Percentiles rank a stretch among this genome's conserved stretches.
Conservation (phyloP, 2,329 filamentous ascomycete genomes). For the Colletotrichum incanum region DNA sequence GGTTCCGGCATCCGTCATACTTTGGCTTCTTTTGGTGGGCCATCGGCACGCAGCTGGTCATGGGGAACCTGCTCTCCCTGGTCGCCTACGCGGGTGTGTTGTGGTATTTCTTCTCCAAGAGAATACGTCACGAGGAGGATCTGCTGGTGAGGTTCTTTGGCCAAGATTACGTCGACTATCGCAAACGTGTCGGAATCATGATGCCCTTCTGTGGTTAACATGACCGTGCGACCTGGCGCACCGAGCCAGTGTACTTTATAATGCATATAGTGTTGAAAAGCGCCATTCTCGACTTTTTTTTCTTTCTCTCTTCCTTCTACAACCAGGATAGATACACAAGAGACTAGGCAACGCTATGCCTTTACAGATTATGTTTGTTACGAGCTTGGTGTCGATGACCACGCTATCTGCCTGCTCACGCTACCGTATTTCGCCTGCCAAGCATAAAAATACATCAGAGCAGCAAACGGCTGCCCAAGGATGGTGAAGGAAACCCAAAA, state of each 20-base stretch:
- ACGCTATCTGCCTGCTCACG: slow-evolving; percentile 67
- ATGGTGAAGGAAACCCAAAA: slow-evolving; percentile 98
- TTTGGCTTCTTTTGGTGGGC: slow-evolving; percentile 99
- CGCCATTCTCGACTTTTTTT: slow-evolving; percentile 1
- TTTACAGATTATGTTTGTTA: slow-evolving; percentile 3
- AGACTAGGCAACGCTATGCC: neutral
- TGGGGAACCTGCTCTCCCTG: slow-evolving; percentile 88
- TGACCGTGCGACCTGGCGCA: neutral
- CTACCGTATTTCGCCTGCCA: slow-evolving; percentile 99
- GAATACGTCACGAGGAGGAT: slow-evolving; percentile 85
- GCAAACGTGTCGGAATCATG: slow-evolving; percentile 78
- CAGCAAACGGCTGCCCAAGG: slow-evolving; percentile 93
- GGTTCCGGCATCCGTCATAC: slow-evolving; percentile 89
- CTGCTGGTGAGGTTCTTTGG: slow-evolving; percentile 87
- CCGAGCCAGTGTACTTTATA: neutral
- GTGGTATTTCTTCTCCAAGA: slow-evolving; percentile 85
- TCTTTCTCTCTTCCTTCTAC: neutral
- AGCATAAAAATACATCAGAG: slow-evolving; percentile 95
- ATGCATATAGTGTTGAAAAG: neutral
- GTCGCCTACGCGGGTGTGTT: slow-evolving; percentile 81
- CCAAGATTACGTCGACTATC: slow-evolving; percentile 83
- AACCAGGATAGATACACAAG: slow-evolving; percentile 13
- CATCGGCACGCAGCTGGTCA: slow-evolving; percentile 90
- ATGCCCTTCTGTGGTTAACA: slow-evolving; percentile 76
- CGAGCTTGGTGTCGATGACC: slow-evolving; percentile 6